phyloP scores from a whole-genome alignment of 2,329 filamentous ascomycete genomes.

The Fusarium torreyae region DNA sequence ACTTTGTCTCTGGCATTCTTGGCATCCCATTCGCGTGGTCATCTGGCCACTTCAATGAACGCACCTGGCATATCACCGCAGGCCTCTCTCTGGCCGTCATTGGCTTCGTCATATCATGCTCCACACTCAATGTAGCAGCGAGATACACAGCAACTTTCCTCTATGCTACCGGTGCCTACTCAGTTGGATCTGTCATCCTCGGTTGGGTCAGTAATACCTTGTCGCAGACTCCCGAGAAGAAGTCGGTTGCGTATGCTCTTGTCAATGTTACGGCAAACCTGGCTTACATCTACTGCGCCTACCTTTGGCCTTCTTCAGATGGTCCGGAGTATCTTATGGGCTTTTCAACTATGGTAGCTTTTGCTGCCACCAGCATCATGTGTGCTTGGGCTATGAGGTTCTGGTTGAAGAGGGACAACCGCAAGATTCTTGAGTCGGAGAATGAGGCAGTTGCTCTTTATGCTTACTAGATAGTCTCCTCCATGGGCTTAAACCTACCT shows the following conservation, averaged over 20 bases:
- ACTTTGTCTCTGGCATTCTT: conserved; percentile 62
- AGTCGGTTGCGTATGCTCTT: conserved; percentile 62
- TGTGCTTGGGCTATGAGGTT: conserved; percentile 43
- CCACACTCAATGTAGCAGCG: conserved; percentile 55
- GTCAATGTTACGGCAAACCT: conserved; percentile 62
- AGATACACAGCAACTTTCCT: conserved; percentile 60
- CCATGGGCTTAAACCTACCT: background rate
- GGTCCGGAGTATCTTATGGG: conserved; percentile 21
- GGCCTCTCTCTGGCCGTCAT: conserved; percentile 59
- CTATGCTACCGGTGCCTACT: conserved; percentile 59
- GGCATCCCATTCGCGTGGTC: conserved; percentile 64
- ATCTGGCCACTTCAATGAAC: conserved; percentile 63
- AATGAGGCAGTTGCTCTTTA: conserved; percentile 22
- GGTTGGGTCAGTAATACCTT: conserved; percentile 62
- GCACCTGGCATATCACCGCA: conserved; percentile 64
- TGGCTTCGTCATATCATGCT: conserved; percentile 59
- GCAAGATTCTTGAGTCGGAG: conserved; percentile 27
- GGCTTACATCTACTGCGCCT: conserved; percentile 64
- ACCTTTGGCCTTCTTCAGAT: conserved; percentile 59
- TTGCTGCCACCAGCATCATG: conserved; percentile 34
- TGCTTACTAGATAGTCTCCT: conserved; percentile 9
- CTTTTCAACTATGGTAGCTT: conserved; percentile 26
- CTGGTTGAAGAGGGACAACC: conserved; percentile 40
- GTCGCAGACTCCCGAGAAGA: conserved; percentile 64
- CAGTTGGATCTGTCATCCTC: conserved; percentile 62